Percentiles rank a stretch among this genome's conserved stretches.
phyloP scores from a whole-genome alignment of 345 rosid genomes.

The Moringa oleifera region DNA sequence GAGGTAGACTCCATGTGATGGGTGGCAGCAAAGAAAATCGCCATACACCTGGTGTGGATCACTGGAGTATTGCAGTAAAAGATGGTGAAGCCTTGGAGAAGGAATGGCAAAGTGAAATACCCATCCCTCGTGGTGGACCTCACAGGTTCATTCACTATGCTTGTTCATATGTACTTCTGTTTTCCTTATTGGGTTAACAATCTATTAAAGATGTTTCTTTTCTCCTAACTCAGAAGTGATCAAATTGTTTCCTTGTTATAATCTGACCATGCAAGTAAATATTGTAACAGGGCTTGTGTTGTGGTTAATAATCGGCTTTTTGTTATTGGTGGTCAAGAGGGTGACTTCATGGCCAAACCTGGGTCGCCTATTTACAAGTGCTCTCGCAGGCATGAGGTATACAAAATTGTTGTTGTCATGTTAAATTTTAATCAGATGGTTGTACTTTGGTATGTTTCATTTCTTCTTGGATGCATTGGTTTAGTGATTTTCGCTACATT shows the following conservation, averaged over 20 bases:
- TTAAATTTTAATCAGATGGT: not conserved
- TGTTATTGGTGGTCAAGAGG: constrained; percentile 87
- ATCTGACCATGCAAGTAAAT: not conserved
- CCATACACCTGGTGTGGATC: constrained; percentile 65
- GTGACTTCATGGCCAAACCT: constrained; percentile 88
- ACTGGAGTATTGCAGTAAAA: constrained; percentile 83
- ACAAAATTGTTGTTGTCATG: not conserved
- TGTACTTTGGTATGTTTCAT: not conserved
- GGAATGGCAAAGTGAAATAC: constrained; percentile 57
- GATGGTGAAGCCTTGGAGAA: constrained; percentile 64
- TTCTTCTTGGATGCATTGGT: too few species aligned
- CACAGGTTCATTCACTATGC: constrained; percentile 48
- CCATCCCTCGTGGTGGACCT: constrained; percentile 90
- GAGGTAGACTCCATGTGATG: constrained; percentile 91
- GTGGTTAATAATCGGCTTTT: constrained; percentile 43
- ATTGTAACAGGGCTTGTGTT: constrained; percentile 48
- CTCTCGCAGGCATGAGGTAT: constrained; percentile 80
- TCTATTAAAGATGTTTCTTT: too few species aligned
- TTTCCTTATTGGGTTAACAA: not conserved
- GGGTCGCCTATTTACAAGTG: constrained; percentile 82
- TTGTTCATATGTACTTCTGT: not conserved
- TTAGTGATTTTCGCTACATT: too few species aligned
- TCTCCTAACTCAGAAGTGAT: too few species aligned
- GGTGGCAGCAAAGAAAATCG: constrained; percentile 88
- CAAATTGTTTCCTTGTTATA: not conserved